A percentile compares a stretch with the other conserved stretches of the same genome.
phyloP scores from a whole-genome alignment of 352 stramenopile species.

The Phytophthora colocasiae region DNA sequence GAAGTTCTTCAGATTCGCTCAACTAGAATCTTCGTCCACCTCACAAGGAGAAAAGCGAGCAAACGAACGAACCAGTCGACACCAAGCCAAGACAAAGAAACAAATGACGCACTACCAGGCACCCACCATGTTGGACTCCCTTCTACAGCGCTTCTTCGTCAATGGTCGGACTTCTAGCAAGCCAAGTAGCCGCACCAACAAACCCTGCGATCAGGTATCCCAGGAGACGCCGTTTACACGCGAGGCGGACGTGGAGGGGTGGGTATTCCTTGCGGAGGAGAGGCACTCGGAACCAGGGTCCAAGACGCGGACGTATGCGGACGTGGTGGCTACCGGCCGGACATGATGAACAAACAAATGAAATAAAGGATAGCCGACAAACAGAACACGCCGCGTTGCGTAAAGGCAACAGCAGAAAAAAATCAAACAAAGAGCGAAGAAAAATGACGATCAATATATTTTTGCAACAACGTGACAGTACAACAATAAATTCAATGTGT shows the following conservation, averaged over 20 bases:
- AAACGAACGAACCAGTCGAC: background rate
- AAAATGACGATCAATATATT: constrained; percentile 15
- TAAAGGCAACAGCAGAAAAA: too few relatives aligned
- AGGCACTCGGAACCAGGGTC: constrained; percentile 18
- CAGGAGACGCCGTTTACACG: constrained; percentile 45
- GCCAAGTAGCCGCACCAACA: constrained; percentile 7
- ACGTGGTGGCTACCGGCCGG: constrained; percentile 42
- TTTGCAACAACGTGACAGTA: constrained; percentile 19
- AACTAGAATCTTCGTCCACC: background rate
- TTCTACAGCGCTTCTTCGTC: constrained; percentile 47
- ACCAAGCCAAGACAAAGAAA: background rate
- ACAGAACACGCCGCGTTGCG: background rate
- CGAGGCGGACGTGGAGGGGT: constrained; percentile 52
- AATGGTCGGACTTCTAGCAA: constrained; percentile 13
- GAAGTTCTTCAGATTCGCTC: constrained; percentile 24
- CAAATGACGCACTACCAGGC: constrained; percentile 8
- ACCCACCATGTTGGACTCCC: constrained; percentile 42
- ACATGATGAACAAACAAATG: constrained; percentile 19
- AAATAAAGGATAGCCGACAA: background rate
- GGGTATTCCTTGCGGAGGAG: constrained; percentile 55
- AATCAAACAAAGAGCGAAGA: background rate
- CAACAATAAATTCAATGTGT: background rate
- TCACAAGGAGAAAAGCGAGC: constrained; percentile 20
- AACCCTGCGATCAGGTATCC: constrained; percentile 28
- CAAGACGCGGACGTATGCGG: constrained; percentile 50